Conservation (phyloP, 176 grass and related monocot genomes). For the Melocanna baccifera region DNA sequence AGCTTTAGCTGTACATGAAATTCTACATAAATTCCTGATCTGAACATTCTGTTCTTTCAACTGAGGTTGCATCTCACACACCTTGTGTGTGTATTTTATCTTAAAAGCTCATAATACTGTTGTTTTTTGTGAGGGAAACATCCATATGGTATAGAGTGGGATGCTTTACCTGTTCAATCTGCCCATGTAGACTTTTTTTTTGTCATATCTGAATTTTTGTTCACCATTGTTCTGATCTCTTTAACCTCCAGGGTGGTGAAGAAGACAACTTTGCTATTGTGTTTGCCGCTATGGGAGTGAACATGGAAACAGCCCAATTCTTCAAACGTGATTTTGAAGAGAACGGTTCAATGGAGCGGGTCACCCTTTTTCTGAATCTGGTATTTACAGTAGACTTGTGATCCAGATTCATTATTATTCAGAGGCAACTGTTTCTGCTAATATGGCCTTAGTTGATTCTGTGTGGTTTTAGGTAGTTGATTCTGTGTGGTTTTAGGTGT, state of each 20-base stretch:
- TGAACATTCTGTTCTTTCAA: not conserved
- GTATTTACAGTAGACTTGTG: constrained; percentile 35
- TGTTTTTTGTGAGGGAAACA: not conserved
- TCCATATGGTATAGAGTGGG: not conserved
- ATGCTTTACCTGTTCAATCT: not conserved
- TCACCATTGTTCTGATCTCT: not conserved
- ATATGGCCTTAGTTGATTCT: not conserved
- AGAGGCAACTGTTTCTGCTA: not conserved
- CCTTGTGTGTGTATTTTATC: not conserved
- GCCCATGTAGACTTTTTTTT: not conserved
- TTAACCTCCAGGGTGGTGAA: constrained; percentile 59
- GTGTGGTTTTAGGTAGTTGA: not conserved
- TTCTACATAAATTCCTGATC: not conserved
- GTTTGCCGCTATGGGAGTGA: constrained; percentile 99
- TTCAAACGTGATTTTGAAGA: constrained; percentile 99
- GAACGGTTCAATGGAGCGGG: constrained; percentile 97
- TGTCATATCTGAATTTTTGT: not conserved
- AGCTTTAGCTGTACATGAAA: not conserved
- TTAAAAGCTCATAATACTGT: not conserved
- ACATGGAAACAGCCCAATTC: constrained; percentile 99
- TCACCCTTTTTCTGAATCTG: constrained; percentile 99
- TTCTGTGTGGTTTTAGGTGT: not conserved
- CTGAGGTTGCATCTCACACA: not conserved
- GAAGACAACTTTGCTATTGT: constrained; percentile 99
- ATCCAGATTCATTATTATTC: not conserved